Evolutionary conservation across 305 asterid species (phyloP).

Genomic region (Fraxinus albicans): DNA sequence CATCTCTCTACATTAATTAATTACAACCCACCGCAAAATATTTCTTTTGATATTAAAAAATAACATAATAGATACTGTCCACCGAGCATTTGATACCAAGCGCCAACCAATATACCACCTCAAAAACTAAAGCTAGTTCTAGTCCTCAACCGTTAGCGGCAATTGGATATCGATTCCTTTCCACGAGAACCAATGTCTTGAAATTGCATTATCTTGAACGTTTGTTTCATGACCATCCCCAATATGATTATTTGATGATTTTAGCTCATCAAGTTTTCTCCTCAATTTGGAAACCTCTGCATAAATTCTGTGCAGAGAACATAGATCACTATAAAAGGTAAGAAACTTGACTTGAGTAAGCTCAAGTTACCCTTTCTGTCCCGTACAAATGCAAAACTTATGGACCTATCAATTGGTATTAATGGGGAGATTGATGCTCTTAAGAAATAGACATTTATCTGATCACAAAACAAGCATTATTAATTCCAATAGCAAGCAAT

Average conservation of each 20-base stretch:
- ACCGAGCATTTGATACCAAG: no score
- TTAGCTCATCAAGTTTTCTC: conserved; percentile 66
- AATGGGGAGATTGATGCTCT: neutral
- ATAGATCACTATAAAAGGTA: conserved; percentile 18
- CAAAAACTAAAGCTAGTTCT: no score
- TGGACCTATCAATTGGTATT: neutral
- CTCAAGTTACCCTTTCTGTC: neutral
- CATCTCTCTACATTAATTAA: no score
- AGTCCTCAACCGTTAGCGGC: no score
- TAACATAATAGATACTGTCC: no score
- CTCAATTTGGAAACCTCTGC: conserved; percentile 66
- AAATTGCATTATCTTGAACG: conserved; percentile 37
- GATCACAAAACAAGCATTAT: no score
- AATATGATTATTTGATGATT: conserved; percentile 36
- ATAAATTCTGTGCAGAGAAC: conserved; percentile 66
- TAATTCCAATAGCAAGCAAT: no score
- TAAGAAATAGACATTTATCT: neutral
- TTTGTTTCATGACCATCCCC: conserved; percentile 42
- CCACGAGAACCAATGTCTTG: neutral
- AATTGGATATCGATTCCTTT: no score
- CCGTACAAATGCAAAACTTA: neutral
- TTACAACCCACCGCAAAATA: no score
- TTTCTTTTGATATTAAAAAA: no score
- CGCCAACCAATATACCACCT: no score
- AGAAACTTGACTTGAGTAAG: neutral